Evolutionary conservation across 192 early-diverging fungal species (phyloP).

Genomic region (Rhizophagus clarus): DNA sequence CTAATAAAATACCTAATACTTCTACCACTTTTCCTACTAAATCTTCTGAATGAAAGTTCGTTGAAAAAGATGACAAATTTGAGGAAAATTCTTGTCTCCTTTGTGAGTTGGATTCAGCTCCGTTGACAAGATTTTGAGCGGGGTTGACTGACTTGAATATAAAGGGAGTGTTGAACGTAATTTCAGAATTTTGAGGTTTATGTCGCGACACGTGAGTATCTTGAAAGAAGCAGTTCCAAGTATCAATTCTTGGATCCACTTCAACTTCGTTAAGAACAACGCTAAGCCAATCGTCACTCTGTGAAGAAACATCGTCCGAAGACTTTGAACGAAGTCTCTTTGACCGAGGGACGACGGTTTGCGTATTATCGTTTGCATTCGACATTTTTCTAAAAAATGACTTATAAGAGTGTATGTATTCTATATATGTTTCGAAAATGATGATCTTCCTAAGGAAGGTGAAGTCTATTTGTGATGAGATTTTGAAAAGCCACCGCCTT

Average conservation of each 20-base stretch:
- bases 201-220: neutral
- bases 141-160: constrained; percentile 8
- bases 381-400: constrained; percentile 17
- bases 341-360: neutral
- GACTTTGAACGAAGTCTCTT: neutral
- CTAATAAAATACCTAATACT: constrained; percentile 11
- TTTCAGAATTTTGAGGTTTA: neutral
- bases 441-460: constrained; percentile 3
- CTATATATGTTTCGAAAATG: neutral
- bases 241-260: constrained; percentile 10
- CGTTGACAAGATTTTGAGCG: neutral
- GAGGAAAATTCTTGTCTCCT: neutral
- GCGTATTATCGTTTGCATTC: constrained; percentile 6
- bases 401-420: neutral
- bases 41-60: constrained; percentile 18
- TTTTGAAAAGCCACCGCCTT: constrained; percentile 7
- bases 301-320: neutral
- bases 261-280: constrained; percentile 24
- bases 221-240: neutral
- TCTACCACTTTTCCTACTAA: constrained; percentile 23
- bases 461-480: neutral
- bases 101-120: neutral
- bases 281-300: constrained; percentile 7
- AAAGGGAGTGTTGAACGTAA: neutral
- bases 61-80: neutral